phyloP scores from a whole-genome alignment of 1,284 basidiomycete species.

The Peniophora sp. region DNA sequence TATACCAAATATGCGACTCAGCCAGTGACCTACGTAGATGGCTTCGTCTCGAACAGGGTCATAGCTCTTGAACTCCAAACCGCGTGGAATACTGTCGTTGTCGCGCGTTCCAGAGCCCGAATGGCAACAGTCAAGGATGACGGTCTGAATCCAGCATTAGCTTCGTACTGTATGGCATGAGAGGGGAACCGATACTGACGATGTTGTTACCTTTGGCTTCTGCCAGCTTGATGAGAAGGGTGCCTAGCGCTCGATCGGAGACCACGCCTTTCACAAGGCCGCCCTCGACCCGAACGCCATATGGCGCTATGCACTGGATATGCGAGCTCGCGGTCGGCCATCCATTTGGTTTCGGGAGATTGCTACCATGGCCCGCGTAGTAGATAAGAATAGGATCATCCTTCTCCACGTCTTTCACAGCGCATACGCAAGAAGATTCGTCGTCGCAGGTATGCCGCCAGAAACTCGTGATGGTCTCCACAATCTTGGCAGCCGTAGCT shows the following conservation, averaged over 20 bases:
- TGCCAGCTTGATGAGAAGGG: background rate
- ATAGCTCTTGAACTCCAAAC: too few relatives aligned
- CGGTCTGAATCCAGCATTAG: conserved; percentile 17
- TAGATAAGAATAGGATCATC: conserved; percentile 26
- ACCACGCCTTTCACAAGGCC: background rate
- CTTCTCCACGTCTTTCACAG: conserved; percentile 14
- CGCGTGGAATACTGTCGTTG: background rate
- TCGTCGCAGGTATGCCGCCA: conserved; percentile 13
- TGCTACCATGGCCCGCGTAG: conserved; percentile 28
- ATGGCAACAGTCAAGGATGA: conserved; percentile 32
- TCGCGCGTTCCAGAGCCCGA: conserved; percentile 21
- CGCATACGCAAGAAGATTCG: too few relatives aligned
- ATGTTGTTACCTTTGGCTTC: conserved; percentile 25
- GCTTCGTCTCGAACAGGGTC: too few relatives aligned
- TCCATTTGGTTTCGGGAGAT: background rate
- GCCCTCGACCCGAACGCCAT: background rate
- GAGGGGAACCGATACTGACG: conserved; percentile 11
- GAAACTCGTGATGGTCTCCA: conserved; percentile 8
- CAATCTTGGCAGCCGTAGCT: background rate
- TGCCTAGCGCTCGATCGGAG: background rate
- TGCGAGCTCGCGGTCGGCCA: background rate
- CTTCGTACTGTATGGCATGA: background rate
- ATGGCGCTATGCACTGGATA: background rate
- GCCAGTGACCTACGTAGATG: too few relatives aligned
- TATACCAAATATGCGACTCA: too few relatives aligned